A percentile compares a stretch with the other conserved stretches of the same genome.
Evolutionary conservation across 1,284 basidiomycete genomes (phyloP).

Genomic region (Trichosporon coremiiforme): DNA sequence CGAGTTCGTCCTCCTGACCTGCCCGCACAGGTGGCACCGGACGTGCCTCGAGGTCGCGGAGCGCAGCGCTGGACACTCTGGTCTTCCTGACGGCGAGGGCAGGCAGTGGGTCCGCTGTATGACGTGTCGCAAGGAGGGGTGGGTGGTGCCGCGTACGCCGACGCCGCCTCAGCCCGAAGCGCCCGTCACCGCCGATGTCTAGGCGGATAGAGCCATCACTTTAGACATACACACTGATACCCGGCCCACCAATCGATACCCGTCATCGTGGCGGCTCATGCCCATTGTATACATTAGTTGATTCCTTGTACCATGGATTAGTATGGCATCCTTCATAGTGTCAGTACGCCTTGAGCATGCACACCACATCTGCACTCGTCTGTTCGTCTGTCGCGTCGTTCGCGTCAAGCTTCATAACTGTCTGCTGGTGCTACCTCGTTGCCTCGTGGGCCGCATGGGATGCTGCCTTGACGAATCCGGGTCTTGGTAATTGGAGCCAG

Average conservation of each 20-base stretch:
- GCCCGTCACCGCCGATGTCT: neutral
- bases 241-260: neutral
- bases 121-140: constrained; percentile 48
- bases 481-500: too few relatives aligned
- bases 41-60: constrained; percentile 43
- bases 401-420: constrained; percentile 1
- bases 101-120: constrained; percentile 46
- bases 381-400: neutral
- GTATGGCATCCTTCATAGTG: neutral
- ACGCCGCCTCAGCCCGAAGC: neutral
- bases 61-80: constrained; percentile 35
- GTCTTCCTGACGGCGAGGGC: constrained; percentile 27
- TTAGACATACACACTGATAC: neutral
- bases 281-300: neutral
- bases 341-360: neutral
- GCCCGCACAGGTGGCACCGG: constrained; percentile 49
- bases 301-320: constrained; percentile 12
- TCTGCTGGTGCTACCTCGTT: constrained; percentile 7
- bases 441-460: neutral
- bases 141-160: constrained; percentile 33
- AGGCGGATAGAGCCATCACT: neutral
- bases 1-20: constrained; percentile 39
- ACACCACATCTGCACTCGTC: neutral
- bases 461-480: neutral
- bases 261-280: neutral